Evolutionary conservation across 495 filamentous ascomycete genomes (phyloP).

Genomic region (Aspergillus incahuasiensis): DNA sequence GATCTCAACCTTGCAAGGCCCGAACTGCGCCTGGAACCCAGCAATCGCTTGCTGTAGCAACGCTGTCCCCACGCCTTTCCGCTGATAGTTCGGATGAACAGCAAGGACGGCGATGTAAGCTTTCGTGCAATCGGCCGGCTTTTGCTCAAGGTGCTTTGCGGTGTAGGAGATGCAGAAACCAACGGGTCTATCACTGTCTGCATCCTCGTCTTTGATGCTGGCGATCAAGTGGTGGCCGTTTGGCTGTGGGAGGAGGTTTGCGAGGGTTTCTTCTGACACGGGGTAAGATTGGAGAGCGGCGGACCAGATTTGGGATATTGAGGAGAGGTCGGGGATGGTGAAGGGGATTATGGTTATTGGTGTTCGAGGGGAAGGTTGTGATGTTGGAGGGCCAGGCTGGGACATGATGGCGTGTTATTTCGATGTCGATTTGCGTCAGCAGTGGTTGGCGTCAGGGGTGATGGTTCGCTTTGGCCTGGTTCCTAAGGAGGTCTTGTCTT

Average conservation of each 20-base stretch:
- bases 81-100: slow-evolving; percentile 35
- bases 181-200: slow-evolving; percentile 20
- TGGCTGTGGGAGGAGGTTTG: slow-evolving; percentile 21
- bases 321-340: slow-evolving; percentile 27
- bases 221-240: slow-evolving; percentile 38
- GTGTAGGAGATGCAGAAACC: slow-evolving; percentile 44
- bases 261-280: slow-evolving; percentile 26
- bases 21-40: slow-evolving; percentile 25
- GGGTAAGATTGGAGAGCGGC: slow-evolving; percentile 39
- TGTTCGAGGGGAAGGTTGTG: slow-evolving; percentile 10
- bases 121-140: slow-evolving; percentile 13
- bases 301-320: slow-evolving; percentile 33
- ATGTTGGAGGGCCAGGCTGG: background rate
- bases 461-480: too few relatives aligned
- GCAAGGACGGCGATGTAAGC: slow-evolving; percentile 39
- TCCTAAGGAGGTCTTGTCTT: too few relatives aligned
- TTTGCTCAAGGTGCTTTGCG: slow-evolving; percentile 13
- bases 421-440: too few relatives aligned
- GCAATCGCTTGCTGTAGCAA: slow-evolving; percentile 33
- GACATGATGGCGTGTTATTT: background rate
- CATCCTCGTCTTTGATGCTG: slow-evolving; percentile 15
- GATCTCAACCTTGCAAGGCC: slow-evolving; percentile 25
- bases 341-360: slow-evolving; percentile 18
- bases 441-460: too few relatives aligned
- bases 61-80: slow-evolving; percentile 40